Evolutionary conservation across 371 early-diverging fungal genomes (phyloP).

Genomic region (Mortierella sp.): DNA sequence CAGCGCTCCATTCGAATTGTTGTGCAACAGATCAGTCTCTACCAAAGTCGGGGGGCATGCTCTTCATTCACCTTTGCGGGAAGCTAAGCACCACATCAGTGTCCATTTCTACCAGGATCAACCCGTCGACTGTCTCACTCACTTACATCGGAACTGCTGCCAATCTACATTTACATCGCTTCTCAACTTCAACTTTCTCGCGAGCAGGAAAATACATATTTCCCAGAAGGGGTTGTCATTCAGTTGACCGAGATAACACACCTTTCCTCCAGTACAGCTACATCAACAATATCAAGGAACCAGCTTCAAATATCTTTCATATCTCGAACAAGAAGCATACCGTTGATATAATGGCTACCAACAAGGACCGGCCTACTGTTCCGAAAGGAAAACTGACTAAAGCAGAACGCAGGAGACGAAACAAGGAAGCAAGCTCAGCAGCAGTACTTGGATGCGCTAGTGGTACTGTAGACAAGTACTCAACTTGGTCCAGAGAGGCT

Average conservation of each 20-base stretch:
- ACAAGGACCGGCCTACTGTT: slow-evolving; percentile 35
- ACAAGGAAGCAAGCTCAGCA: slow-evolving; percentile 20
- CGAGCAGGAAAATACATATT: slow-evolving; percentile 33
- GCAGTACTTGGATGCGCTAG: slow-evolving; percentile 21
- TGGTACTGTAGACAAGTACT: slow-evolving; percentile 34
- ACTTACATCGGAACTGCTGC: not conserved
- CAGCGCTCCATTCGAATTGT: not conserved
- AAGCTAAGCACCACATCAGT: slow-evolving; percentile 21
- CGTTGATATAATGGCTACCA: slow-evolving; percentile 36
- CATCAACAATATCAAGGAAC: slow-evolving; percentile 24
- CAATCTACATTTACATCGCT: not conserved
- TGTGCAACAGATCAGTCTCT: not conserved
- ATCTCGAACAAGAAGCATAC: not conserved
- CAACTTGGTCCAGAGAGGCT: slow-evolving; percentile 45
- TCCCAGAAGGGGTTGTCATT: not conserved
- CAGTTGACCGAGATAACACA: slow-evolving; percentile 19
- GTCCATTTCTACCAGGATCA: slow-evolving; percentile 9
- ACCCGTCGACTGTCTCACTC: not conserved
- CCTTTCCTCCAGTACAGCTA: slow-evolving; percentile 31
- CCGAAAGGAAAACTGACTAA: slow-evolving; percentile 25
- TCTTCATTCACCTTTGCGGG: slow-evolving; percentile 23
- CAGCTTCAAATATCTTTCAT: slow-evolving; percentile 8
- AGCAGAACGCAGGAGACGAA: slow-evolving; percentile 39
- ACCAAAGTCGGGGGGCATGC: slow-evolving; percentile 27
- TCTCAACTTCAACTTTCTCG: slow-evolving; percentile 15